Percentiles rank a stretch among this genome's conserved stretches.
Evolutionary conservation across 129 eudicot species (phyloP).

Genomic region (Tagetes patula): DNA sequence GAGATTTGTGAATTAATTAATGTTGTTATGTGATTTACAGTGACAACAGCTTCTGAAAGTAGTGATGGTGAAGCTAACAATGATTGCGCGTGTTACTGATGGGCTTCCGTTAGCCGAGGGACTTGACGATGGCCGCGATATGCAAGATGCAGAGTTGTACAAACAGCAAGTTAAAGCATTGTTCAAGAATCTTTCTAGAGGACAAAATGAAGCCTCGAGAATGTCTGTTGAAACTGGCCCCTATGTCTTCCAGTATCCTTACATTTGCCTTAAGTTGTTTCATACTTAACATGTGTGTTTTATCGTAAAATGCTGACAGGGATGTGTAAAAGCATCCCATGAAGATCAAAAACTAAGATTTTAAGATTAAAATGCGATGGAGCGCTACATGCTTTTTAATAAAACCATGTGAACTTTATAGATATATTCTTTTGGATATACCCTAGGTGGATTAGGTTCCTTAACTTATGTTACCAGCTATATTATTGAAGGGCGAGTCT

Average conservation of each 20-base stretch:
- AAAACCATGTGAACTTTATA: background rate
- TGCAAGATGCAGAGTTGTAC: constrained; percentile 82
- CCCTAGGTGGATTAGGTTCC: constrained; percentile 18
- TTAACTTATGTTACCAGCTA: constrained; percentile 62
- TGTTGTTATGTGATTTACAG: constrained; percentile 27
- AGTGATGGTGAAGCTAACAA: constrained; percentile 94
- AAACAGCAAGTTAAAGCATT: constrained; percentile 92
- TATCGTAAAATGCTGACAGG: constrained; percentile 1
- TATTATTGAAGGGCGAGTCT: constrained; percentile 89
- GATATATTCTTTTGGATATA: background rate
- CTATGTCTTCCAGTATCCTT: constrained; percentile 94
- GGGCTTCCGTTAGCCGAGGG: constrained; percentile 97
- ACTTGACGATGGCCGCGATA: constrained; percentile 94
- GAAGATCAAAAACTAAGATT: background rate
- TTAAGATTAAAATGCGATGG: no score
- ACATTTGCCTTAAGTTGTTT: background rate
- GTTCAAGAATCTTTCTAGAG: constrained; percentile 91
- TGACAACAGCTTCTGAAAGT: constrained; percentile 42
- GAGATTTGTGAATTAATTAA: background rate
- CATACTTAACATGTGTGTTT: background rate
- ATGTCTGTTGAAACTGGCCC: constrained; percentile 97
- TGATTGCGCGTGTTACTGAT: constrained; percentile 99
- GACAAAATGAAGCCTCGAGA: constrained; percentile 92
- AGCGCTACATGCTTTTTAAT: no score
- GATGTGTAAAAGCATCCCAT: constrained; percentile 11